These are phyloP conservation scores for Kuraishia ogatae DNA, from an alignment of 805 yeast genomes.

Conservation along the genomic window DNA sequence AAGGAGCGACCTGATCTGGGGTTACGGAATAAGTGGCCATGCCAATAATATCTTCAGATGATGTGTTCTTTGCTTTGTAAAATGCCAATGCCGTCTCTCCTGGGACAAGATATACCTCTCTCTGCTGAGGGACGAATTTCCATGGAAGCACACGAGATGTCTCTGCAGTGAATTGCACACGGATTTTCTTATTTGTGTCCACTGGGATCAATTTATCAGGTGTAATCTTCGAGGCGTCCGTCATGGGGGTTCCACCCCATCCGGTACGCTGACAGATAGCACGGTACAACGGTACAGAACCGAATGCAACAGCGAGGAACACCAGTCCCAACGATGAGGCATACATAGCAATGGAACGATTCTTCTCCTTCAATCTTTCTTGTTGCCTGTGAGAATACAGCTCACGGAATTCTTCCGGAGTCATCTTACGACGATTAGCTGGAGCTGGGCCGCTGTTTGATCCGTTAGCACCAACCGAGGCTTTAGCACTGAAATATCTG, in stretches of 20 bases:
- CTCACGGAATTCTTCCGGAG: constrained; percentile 20
- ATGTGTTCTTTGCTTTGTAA: constrained; percentile 80
- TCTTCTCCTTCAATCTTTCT: constrained; percentile 22
- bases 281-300: constrained; percentile 88
- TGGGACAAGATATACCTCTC: constrained; percentile 87
- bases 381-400: constrained; percentile 17
- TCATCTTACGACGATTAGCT: constrained; percentile 17
- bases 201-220: constrained; percentile 85
- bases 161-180: constrained; percentile 85
- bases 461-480: neutral
- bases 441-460: neutral
- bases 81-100: constrained; percentile 98
- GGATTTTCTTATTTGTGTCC: constrained; percentile 70
- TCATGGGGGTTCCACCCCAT: constrained; percentile 91
- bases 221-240: constrained; percentile 73
- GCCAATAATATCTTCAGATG: constrained; percentile 88
- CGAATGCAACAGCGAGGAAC: constrained; percentile 73
- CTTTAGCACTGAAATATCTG: too few relatives aligned
- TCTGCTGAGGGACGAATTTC: constrained; percentile 90
- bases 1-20: constrained; percentile 94
- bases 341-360: constrained; percentile 55
- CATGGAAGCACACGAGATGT: constrained; percentile 88
- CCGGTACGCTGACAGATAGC: constrained; percentile 93
- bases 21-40: constrained; percentile 98
- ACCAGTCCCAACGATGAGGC: constrained; percentile 58